Evolutionary conservation across 2,329 filamentous ascomycete genomes (phyloP), one percentile per base, ranked within the genome.

Genomic region (Claviceps monticola): DNA sequence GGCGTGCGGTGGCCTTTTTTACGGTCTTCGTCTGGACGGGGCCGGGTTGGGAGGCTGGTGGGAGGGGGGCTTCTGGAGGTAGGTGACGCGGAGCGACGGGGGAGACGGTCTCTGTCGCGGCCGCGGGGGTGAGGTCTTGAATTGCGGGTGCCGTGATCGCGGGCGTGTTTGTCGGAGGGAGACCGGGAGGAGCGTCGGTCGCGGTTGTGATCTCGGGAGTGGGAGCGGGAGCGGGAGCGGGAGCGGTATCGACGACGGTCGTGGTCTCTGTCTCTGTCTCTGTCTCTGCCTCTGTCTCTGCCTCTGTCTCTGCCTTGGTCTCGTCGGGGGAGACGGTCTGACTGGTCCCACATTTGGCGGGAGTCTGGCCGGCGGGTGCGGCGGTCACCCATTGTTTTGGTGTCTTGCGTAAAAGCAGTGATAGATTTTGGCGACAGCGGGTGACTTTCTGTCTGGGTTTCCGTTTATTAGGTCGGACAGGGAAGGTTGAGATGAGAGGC

Each of bases 341-440:
- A 67, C 43, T 76, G 73, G 55, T 84, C 80, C 77, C 79, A 80
- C 74, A 79, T 80, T 50, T 77, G 71, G 49, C 74, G 75, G 64
- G 75, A 79, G 58, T 83, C 80, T 23, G 64, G 63, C 46, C 67
- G 64, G 49, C 65, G 62, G 26, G 56, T 55, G 46, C 66, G 62
- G 48, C 66, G 62, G 55, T 69, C 67, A 48, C 57, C 60, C 63
- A 69, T 69, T 17, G 0, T 59, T 11, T 5, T 37, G 14, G 7
- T 19, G n/a, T 29, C 16, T n/a, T 49, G 41, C 17, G 8, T 42
- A 19, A 5, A 44, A 44, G 7, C 13, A 44, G 17, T 11, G 9
- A 29, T 29, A 4, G 1, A 1, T 17, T 41, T 41, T 17, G n/a
- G n/a, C 16, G 39, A 21, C 9, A 19, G 8, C 4, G 39, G 14